A percentile compares a stretch with the other conserved stretches of the same genome.
Conservation (phyloP, 305 asterid species). For the Solanum aculeatissimum region DNA sequence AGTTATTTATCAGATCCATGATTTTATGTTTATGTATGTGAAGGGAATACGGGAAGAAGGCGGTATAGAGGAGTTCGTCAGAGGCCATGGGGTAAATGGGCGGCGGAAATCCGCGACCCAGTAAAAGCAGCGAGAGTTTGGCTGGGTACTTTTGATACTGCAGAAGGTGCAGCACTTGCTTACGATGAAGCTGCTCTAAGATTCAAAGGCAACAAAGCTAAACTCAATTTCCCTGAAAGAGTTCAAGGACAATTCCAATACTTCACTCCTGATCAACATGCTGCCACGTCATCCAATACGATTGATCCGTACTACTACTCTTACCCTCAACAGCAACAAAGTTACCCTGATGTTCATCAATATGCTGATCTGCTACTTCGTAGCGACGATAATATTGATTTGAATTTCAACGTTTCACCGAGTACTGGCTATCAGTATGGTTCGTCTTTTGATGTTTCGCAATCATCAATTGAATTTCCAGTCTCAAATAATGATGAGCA, state of each 20-base stretch:
- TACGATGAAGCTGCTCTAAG: constrained; percentile 76
- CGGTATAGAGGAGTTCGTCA: constrained; percentile 84
- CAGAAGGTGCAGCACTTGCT: constrained; percentile 77
- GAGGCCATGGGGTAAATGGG: constrained; percentile 92
- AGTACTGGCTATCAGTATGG: background rate
- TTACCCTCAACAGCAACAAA: background rate
- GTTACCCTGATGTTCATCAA: constrained; percentile 14
- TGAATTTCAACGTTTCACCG: background rate
- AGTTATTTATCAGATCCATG: no score
- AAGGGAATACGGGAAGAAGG: constrained; percentile 36
- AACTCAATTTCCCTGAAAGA: constrained; percentile 78
- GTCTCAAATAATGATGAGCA: background rate
- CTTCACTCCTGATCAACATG: background rate
- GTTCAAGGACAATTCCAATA: constrained; percentile 45
- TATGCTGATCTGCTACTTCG: constrained; percentile 22
- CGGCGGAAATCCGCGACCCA: constrained; percentile 82
- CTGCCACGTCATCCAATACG: no score
- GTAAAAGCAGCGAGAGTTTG: constrained; percentile 83
- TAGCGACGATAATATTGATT: background rate
- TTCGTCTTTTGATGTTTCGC: background rate
- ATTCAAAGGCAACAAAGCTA: constrained; percentile 85
- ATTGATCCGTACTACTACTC: no score
- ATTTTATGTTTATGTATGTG: background rate
- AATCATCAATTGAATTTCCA: background rate
- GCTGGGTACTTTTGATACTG: constrained; percentile 79